Percentiles rank a stretch among this genome's conserved stretches.
These are phyloP conservation scores for Penicillium pancosmium DNA, from an alignment of 495 filamentous ascomycete genomes.

Conservation along the genomic window DNA sequence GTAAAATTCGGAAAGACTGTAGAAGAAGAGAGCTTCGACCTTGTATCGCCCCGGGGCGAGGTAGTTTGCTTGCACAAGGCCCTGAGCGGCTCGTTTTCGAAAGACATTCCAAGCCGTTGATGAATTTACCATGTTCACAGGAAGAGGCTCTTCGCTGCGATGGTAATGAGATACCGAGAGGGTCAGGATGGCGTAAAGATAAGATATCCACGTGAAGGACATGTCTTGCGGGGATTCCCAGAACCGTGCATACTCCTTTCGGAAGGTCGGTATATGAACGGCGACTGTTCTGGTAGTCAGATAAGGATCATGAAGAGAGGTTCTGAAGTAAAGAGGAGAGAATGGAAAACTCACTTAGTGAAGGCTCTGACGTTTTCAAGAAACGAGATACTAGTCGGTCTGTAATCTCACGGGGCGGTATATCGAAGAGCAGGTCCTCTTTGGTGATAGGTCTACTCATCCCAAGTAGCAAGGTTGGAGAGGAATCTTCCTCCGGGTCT, in stretches of 20 bases:
- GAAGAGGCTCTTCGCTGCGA: constrained; percentile 34
- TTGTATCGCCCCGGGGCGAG: constrained; percentile 35
- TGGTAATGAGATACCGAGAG: constrained; percentile 34
- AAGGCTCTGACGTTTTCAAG: constrained; percentile 46
- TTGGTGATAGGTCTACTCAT: constrained; percentile 31
- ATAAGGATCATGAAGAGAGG: not conserved
- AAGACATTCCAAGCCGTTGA: constrained; percentile 27
- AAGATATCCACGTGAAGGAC: constrained; percentile 41
- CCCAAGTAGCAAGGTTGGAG: constrained; percentile 47
- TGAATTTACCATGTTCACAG: constrained; percentile 18
- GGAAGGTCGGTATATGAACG: constrained; percentile 50
- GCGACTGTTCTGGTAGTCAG: constrained; percentile 25
- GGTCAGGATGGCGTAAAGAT: constrained; percentile 40
- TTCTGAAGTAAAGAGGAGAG: too few species aligned
- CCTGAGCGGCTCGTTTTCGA: constrained; percentile 33
- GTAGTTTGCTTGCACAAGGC: constrained; percentile 40
- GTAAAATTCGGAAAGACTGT: constrained; percentile 41
- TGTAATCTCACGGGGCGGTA: constrained; percentile 43
- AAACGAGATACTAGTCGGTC: constrained; percentile 52
- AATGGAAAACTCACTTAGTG: constrained; percentile 31
- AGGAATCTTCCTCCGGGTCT: constrained; percentile 22
- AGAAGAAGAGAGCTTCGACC: constrained; percentile 42
- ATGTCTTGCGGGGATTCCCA: constrained; percentile 35
- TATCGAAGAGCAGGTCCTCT: constrained; percentile 42
- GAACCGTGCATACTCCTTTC: constrained; percentile 43